Conservation (phyloP, 345 rosid genomes). For the Turnera subulata region DNA sequence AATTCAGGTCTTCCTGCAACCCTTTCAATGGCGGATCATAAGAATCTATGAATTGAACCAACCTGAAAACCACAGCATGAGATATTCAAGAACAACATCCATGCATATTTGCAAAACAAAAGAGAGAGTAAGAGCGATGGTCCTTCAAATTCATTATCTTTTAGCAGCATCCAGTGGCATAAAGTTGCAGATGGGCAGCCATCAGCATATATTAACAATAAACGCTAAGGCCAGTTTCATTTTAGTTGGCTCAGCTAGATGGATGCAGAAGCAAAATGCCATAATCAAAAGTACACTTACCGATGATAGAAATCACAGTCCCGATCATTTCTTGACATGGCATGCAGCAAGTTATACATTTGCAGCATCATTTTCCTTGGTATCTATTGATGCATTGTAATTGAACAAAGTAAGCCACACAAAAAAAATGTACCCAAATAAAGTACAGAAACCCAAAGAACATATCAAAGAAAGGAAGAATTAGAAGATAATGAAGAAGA, state of each 20-base stretch:
- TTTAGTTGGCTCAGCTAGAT: background rate
- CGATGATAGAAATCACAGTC: slow-evolving; percentile 99
- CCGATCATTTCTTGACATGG: slow-evolving; percentile 84
- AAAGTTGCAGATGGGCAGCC: no score
- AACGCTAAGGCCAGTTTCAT: slow-evolving; percentile 2
- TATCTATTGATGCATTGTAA: slow-evolving; percentile 47
- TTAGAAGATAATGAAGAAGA: no score
- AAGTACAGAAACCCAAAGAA: background rate
- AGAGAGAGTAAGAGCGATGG: background rate
- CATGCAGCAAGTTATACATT: slow-evolving; percentile 87
- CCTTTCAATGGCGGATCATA: slow-evolving; percentile 98
- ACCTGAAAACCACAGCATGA: slow-evolving; percentile 40
- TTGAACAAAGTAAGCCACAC: background rate
- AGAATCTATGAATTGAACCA: slow-evolving; percentile 93
- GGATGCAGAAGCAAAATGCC: slow-evolving; percentile 7
- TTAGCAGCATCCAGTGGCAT: background rate
- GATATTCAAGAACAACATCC: background rate
- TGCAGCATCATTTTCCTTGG: slow-evolving; percentile 99
- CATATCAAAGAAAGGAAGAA: background rate
- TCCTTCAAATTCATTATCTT: background rate
- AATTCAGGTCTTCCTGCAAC: slow-evolving; percentile 93
- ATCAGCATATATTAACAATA: background rate
- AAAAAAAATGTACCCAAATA: background rate
- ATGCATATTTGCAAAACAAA: background rate
- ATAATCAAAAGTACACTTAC: slow-evolving; percentile 37